A percentile compares a stretch with the other conserved stretches of the same genome.
Conservation (phyloP, 768 basidiomycete species). For the Hericium rajendrae region DNA sequence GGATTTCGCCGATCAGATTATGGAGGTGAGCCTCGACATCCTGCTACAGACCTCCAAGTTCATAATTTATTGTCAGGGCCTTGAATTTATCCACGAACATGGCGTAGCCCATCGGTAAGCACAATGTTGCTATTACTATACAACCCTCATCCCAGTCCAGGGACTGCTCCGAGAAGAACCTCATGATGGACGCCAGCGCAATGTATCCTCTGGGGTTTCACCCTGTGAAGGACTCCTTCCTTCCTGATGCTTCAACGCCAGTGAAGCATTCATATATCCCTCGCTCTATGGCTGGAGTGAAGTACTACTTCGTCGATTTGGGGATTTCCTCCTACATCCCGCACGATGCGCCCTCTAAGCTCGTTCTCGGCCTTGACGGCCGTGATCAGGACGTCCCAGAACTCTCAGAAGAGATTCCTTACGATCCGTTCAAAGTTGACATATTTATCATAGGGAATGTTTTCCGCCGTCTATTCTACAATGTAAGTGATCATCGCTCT, state of each 20-base stretch:
- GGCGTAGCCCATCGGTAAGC: slow-evolving; percentile 10
- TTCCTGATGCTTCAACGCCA: not conserved
- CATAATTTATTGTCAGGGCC: slow-evolving; percentile 1
- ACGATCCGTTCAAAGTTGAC: slow-evolving; percentile 14
- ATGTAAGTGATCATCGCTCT: not conserved
- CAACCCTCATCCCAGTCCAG: not conserved
- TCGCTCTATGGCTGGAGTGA: not conserved
- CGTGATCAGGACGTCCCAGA: slow-evolving; percentile 11
- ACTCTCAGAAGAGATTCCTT: slow-evolving; percentile 1
- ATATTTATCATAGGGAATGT: slow-evolving; percentile 8
- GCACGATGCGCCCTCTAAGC: not conserved
- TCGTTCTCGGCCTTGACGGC: not conserved
- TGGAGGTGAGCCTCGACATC: slow-evolving; percentile 10
- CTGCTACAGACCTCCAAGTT: not conserved
- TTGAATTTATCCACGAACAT: slow-evolving; percentile 8
- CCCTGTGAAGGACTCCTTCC: not conserved
- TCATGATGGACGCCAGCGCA: slow-evolving; percentile 6
- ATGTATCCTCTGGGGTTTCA: slow-evolving; percentile 10
- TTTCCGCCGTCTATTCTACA: not conserved
- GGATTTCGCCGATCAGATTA: slow-evolving; percentile 7
- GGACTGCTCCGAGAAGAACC: not conserved
- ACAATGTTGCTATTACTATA: not conserved
- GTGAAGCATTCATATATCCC: not conserved
- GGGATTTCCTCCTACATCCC: slow-evolving; percentile 7
- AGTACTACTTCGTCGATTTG: slow-evolving; percentile 9